Evolutionary conservation across 192 early-diverging fungal species (phyloP), one percentile per base, ranked within the genome.

Genomic region (Coemansia sp.): DNA sequence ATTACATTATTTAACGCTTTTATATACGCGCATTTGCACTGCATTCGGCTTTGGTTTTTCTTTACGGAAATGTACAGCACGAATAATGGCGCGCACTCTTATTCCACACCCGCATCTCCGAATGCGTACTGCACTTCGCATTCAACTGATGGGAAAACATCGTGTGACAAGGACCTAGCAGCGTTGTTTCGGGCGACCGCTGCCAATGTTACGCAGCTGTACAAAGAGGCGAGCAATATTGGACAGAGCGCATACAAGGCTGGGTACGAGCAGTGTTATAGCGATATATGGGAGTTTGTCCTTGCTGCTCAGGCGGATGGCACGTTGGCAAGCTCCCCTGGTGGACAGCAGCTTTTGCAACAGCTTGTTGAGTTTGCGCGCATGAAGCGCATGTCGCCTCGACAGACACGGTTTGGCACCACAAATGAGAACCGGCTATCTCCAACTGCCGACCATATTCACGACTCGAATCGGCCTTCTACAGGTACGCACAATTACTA

Each of bases 191-290:
- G 77, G 47, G 68, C 77, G 20, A 71, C 77, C 1, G 77, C 77
- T 9, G 77, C 77, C 23, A 80, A 80, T 60, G 77, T 80, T 20
- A 80, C 77, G 28, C 77, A 80, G 64, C 61, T 80, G 0, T 80
- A 74, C 68, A 74, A 71, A 37, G 72, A 74, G 23, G 77, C 77
- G 6, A 80, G 78, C 59, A 69, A 62, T 42, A 74, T 74, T 62
- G 71, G 78, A 0, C 65, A 68, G 37, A 68, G 55, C 22, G 78
- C 78, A 28, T 74, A 68, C 65, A 80, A 71, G 48, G 52, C 68
- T 8, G 78, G 78, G 4, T 80, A 80, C 56, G 78, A 80, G 59
- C 72, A 80, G 63, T 80, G 78, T 46, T 80, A 65, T 58, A 65
- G 55, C 59, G 78, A 80, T 37, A 65, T 80, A 12, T 80, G 71